phyloP scores from a whole-genome alignment of 257 asterid genomes.

The Hygrophila difformis region DNA sequence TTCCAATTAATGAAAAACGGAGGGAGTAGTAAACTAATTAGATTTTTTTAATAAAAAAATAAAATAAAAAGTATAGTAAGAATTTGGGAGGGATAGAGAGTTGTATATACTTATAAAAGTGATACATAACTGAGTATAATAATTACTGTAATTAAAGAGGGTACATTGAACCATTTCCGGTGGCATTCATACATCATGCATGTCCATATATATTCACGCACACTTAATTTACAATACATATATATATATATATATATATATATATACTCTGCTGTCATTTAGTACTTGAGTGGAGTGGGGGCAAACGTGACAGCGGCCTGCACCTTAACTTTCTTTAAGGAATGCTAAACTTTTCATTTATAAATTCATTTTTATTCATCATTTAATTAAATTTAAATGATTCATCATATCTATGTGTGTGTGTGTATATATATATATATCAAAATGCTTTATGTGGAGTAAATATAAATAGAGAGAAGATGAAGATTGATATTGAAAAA shows the following conservation, averaged over 20 bases:
- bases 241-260: not conserved
- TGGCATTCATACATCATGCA: no score
- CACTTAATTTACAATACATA: no score
- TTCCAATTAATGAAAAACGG: no score
- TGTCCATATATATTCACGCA: not conserved
- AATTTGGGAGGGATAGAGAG: no score
- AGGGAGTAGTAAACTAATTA: no score
- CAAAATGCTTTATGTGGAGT: no score
- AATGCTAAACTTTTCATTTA: constrained; percentile 4
- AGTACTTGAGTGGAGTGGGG: constrained; percentile 22
- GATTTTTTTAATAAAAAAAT: no score
- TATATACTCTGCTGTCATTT: not conserved
- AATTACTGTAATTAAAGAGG: not conserved
- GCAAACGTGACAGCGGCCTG: constrained; percentile 36
- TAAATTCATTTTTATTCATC: constrained; percentile 1
- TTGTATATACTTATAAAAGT: not conserved
- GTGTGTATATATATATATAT: no score
- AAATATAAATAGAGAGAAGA: no score
- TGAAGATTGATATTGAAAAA: no score
- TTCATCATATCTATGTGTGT: no score
- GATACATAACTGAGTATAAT: not conserved
- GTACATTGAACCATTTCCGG: not conserved
- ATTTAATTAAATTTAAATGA: not conserved
- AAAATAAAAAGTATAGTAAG: no score
- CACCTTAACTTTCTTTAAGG: constrained; percentile 28